Percentiles rank a stretch among this genome's conserved stretches.
Evolutionary conservation across 345 rosid species (phyloP).

Genomic region (Sisymbrium altissimum): DNA sequence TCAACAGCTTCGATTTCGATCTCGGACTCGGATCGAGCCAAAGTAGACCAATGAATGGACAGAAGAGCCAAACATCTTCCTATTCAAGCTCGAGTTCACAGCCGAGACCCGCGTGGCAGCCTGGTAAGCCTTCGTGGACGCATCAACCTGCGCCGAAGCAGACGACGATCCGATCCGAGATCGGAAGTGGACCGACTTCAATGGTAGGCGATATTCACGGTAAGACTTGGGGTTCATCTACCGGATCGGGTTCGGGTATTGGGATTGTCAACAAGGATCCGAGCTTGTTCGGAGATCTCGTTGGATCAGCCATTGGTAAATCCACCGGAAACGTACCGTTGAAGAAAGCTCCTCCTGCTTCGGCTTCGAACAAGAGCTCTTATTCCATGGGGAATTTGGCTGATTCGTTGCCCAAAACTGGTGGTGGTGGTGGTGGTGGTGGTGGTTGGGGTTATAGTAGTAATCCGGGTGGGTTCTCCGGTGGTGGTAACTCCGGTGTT

Average conservation of each 20-base stretch:
- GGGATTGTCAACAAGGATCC: slow-evolving; percentile 75
- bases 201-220: slow-evolving; percentile 93
- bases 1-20: slow-evolving; percentile 59
- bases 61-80: slow-evolving; percentile 53
- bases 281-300: slow-evolving; percentile 82
- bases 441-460: slow-evolving; percentile 50
- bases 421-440: slow-evolving; percentile 29
- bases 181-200: slow-evolving; percentile 55
- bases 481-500: slow-evolving; percentile 34
- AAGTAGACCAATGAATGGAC: slow-evolving; percentile 63
- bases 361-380: slow-evolving; percentile 38
- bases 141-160: slow-evolving; percentile 72
- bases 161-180: slow-evolving; percentile 35
- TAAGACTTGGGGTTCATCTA: slow-evolving; percentile 69
- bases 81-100: slow-evolving; percentile 52
- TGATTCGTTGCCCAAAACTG: slow-evolving; percentile 68
- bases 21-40: slow-evolving; percentile 74
- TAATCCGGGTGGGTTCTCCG: slow-evolving; percentile 25
- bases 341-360: slow-evolving; percentile 53
- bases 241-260: slow-evolving; percentile 46
- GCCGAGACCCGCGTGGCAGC: slow-evolving; percentile 68
- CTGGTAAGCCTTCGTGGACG: slow-evolving; percentile 79
- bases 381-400: slow-evolving; percentile 79
- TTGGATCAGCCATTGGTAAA: slow-evolving; percentile 74
- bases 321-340: slow-evolving; percentile 58